These are phyloP conservation scores for Amaranthus tricolor DNA, from an alignment of 179 eudicot genomes.

Conservation along the genomic window DNA sequence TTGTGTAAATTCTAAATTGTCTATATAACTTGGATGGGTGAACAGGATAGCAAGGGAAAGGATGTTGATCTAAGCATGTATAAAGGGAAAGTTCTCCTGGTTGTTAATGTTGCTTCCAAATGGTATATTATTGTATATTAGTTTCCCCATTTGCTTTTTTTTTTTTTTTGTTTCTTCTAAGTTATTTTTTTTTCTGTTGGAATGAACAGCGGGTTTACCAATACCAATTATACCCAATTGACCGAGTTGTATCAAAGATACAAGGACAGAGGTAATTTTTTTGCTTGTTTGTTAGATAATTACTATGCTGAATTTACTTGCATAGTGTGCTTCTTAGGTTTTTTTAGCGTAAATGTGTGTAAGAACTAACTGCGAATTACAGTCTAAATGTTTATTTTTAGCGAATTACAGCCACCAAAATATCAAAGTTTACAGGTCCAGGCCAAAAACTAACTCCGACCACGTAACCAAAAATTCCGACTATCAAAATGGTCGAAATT, in stretches of 20 bases:
- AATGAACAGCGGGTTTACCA: slow-evolving; percentile 66
- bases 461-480: too few relatives aligned
- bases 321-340: background rate
- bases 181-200: slow-evolving; percentile 16
- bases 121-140: slow-evolving; percentile 37
- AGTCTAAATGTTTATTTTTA: background rate
- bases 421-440: too few relatives aligned
- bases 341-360: background rate
- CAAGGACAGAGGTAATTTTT: slow-evolving; percentile 61
- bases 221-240: slow-evolving; percentile 69
- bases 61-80: slow-evolving; percentile 67
- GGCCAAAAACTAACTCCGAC: too few relatives aligned
- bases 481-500: too few relatives aligned
- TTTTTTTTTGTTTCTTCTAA: background rate
- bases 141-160: background rate
- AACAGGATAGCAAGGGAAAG: slow-evolving; percentile 58
- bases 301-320: background rate
- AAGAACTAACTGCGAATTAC: background rate
- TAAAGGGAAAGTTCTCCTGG: slow-evolving; percentile 72
- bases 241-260: slow-evolving; percentile 62
- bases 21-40: background rate
- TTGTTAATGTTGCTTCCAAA: slow-evolving; percentile 92
- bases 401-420: background rate
- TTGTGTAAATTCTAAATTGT: background rate
- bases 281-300: background rate